Base-by-base conservation (phyloP, 257 asterid species). In the Fraxinus quadrangulata region DNA sequence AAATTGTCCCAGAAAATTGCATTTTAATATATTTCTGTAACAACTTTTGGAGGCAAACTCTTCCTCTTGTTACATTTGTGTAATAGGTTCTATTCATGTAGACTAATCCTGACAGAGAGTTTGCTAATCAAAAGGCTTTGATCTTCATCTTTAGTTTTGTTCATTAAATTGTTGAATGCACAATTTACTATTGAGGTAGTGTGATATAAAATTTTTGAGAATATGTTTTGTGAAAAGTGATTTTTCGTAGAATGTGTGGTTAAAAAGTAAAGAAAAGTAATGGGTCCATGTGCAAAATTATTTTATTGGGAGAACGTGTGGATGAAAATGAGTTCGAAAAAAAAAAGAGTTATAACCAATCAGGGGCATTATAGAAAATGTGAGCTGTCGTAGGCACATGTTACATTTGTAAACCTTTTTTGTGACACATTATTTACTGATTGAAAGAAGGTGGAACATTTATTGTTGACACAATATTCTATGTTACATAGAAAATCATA, bases 141-240 rank as follows among this genome's bases (percentile, higher is more conserved):
- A 56, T 56, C 66, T 7, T 56, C 51, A 42, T 42, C 51, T 42
- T 42, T 56, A 56, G 66, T n/a, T 6, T 56, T 56, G 26, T 12
- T 24, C 66, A 56, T n/a, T 56, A 56, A 56, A n/a, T 56, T 19
- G 66, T n/a, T 56, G 66, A 56, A 56, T 56, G 65, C 65, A 54
- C 2, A n/a, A 54, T n/a, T 54, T 56, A 7, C 66, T 1, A 2
- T 11, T 42, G 51, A 3, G 51, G 5, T 17, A 14, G 49, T 42
- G 2, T 42, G 51, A 42, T 12, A 11, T 42, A 42, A 12, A 42
- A 2, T 11, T 42, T 42, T 2, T 12, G 17, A 2, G 51, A 42
- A 42, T 0, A 42, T 4, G 13, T 12, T 42, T 12, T 42, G 51
- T 42, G 4, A 12, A 42, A 42, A 42, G 51, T 42, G 51, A 42